Conservation (phyloP, 2,329 filamentous ascomycete genomes). For the Rhexocercosporidium sp. region DNA sequence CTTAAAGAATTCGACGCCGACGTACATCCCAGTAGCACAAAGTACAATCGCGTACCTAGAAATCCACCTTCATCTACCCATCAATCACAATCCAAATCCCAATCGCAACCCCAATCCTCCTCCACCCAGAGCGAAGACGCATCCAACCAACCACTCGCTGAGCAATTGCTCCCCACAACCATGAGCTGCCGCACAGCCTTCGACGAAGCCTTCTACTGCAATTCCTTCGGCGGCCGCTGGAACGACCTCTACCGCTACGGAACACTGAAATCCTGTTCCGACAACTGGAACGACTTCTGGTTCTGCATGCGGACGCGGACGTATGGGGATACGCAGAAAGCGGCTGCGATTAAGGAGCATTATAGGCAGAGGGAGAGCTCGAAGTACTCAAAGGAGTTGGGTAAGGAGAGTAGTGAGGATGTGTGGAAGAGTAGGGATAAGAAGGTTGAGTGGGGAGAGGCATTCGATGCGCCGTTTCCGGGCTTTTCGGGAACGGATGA, state of each 20-base stretch:
- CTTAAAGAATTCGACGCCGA: conserved; percentile 42
- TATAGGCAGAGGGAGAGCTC: conserved; percentile 57
- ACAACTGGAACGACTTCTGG: conserved; percentile 94
- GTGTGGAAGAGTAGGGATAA: conserved; percentile 79
- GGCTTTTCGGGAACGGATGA: conserved; percentile 50
- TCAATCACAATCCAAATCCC: not conserved
- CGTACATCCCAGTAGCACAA: conserved; percentile 31
- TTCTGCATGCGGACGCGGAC: conserved; percentile 90
- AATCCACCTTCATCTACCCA: conserved; percentile 24
- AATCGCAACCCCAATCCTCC: conserved; percentile 20
- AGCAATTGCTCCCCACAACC: conserved; percentile 75
- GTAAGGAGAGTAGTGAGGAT: conserved; percentile 82
- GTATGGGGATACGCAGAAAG: conserved; percentile 63
- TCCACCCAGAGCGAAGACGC: conserved; percentile 5
- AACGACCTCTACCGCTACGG: conserved; percentile 91
- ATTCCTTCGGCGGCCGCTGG: conserved; percentile 89
- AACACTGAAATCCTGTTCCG: conserved; percentile 73
- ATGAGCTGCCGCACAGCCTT: conserved; percentile 93
- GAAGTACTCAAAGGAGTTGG: conserved; percentile 66
- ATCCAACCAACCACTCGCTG: conserved; percentile 54
- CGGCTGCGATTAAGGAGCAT: conserved; percentile 47
- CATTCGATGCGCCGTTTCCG: conserved; percentile 44
- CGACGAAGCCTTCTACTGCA: conserved; percentile 93
- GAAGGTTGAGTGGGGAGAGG: conserved; percentile 54
- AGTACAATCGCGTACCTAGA: conserved; percentile 37